These are phyloP conservation scores for Ceratocystis lukuohia DNA, from an alignment of 2,329 filamentous ascomycete genomes.

Conservation along the genomic window DNA sequence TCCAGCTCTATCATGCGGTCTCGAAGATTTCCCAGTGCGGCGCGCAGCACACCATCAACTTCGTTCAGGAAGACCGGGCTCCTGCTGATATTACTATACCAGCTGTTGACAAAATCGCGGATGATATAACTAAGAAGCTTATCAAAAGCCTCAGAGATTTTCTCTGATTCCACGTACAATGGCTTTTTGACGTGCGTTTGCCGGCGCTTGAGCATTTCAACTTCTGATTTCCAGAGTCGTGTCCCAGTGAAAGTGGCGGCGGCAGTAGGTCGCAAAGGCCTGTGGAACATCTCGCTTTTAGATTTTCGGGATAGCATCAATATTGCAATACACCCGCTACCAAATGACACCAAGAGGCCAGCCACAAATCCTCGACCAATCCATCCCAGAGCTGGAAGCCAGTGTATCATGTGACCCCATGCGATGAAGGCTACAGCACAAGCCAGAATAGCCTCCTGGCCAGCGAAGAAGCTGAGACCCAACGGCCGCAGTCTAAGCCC, in stretches of 20 bases:
- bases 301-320: constrained; percentile 46
- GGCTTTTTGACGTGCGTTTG: constrained; percentile 54
- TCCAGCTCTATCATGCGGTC: constrained; percentile 65
- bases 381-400: constrained; percentile 71
- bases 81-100: constrained; percentile 77
- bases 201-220: constrained; percentile 49
- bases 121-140: constrained; percentile 61
- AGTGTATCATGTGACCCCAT: constrained; percentile 76
- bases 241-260: constrained; percentile 47
- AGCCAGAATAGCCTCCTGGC: constrained; percentile 57
- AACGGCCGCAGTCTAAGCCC: constrained; percentile 1
- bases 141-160: constrained; percentile 69
- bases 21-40: constrained; percentile 55
- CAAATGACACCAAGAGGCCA: constrained; percentile 46
- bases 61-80: constrained; percentile 72
- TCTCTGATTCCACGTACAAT: constrained; percentile 61
- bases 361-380: constrained; percentile 69
- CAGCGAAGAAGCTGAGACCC: constrained; percentile 53
- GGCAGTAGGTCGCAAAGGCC: constrained; percentile 32
- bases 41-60: constrained; percentile 66
- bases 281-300: constrained; percentile 27
- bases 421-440: constrained; percentile 61
- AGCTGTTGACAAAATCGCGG: constrained; percentile 73
- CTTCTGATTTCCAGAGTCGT: constrained; percentile 56
- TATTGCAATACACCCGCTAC: constrained; percentile 44